These are phyloP conservation scores for Tylopilus plumbeoviolaceoides DNA, from an alignment of 768 basidiomycete species.

Conservation along the genomic window DNA sequence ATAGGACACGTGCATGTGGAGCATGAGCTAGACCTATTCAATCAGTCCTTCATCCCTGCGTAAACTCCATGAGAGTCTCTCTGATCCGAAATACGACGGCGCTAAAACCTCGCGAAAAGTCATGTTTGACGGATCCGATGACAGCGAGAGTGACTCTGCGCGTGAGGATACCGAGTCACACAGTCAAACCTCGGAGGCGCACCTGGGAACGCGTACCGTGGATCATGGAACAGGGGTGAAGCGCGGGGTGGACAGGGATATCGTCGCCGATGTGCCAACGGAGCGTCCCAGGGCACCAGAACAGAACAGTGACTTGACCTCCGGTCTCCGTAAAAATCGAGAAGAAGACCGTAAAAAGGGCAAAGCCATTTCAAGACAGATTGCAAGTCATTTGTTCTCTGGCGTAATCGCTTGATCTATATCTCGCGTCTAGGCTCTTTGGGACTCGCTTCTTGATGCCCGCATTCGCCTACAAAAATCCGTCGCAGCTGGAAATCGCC, in stretches of 20 bases:
- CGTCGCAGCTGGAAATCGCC: constrained; percentile 54
- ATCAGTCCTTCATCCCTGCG: constrained; percentile 67
- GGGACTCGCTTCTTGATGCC: constrained; percentile 86
- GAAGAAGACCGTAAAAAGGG: constrained; percentile 80
- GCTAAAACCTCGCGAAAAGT: constrained; percentile 58
- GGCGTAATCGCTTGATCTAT: constrained; percentile 1
- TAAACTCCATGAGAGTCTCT: constrained; percentile 57
- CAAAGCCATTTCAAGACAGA: constrained; percentile 75
- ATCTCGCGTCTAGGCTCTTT: constrained; percentile 52
- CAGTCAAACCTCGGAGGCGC: constrained; percentile 19
- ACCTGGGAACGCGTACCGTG: constrained; percentile 1
- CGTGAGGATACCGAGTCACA: constrained; percentile 16
- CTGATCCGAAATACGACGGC: constrained; percentile 79
- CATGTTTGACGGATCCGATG: constrained; percentile 38
- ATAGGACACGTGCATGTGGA: constrained; percentile 20
- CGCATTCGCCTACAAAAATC: constrained; percentile 90
- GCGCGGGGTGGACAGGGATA: constrained; percentile 5
- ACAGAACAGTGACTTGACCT: constrained; percentile 42
- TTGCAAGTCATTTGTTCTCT: constrained; percentile 47
- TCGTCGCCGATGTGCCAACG: constrained; percentile 17
- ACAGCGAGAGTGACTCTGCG: constrained; percentile 7
- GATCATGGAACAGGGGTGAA: constrained; percentile 13
- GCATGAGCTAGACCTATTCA: constrained; percentile 1
- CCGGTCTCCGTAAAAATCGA: constrained; percentile 52
- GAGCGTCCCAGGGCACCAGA: background rate